These are phyloP conservation scores for Epichloe elymi DNA, from an alignment of 2,329 filamentous ascomycete genomes.

Conservation along the genomic window DNA sequence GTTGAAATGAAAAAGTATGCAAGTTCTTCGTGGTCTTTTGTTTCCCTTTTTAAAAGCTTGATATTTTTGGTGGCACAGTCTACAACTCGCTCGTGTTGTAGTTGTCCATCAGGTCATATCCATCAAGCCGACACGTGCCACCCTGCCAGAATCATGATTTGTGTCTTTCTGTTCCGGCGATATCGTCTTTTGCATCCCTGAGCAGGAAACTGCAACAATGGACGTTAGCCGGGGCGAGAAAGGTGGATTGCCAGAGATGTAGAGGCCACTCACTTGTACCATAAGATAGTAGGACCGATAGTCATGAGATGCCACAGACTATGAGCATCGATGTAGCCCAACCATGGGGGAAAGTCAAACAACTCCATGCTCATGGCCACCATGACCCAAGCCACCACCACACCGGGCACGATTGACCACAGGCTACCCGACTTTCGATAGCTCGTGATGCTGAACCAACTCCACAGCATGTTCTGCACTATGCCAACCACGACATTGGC, in stretches of 20 bases:
- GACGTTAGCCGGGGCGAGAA: conserved; percentile 5
- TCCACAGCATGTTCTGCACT: conserved; percentile 75
- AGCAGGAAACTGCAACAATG: conserved; percentile 57
- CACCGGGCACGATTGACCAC: conserved; percentile 82
- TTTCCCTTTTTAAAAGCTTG: too few relatives aligned
- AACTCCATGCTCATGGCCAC: conserved; percentile 92
- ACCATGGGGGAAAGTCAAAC: conserved; percentile 85
- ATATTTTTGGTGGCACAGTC: too few relatives aligned
- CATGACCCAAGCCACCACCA: conserved; percentile 85
- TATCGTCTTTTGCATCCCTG: conserved; percentile 72
- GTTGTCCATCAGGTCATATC: too few relatives aligned
- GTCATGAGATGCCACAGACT: conserved; percentile 93
- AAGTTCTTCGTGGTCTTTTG: background rate
- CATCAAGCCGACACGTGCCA: background rate
- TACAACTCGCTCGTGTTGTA: too few relatives aligned
- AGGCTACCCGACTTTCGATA: conserved; percentile 57
- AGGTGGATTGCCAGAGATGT: background rate
- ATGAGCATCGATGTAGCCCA: conserved; percentile 80
- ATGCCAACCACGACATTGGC: conserved; percentile 78
- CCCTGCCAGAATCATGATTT: conserved; percentile 37
- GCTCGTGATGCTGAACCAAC: conserved; percentile 61
- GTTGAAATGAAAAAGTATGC: too few relatives aligned
- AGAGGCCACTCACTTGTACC: conserved; percentile 69
- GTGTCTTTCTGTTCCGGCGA: conserved; percentile 52
- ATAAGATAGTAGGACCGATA: conserved; percentile 73